These are phyloP conservation scores for Pleurotus tuoliensis DNA, from an alignment of 768 basidiomycete genomes.

Conservation along the genomic window DNA sequence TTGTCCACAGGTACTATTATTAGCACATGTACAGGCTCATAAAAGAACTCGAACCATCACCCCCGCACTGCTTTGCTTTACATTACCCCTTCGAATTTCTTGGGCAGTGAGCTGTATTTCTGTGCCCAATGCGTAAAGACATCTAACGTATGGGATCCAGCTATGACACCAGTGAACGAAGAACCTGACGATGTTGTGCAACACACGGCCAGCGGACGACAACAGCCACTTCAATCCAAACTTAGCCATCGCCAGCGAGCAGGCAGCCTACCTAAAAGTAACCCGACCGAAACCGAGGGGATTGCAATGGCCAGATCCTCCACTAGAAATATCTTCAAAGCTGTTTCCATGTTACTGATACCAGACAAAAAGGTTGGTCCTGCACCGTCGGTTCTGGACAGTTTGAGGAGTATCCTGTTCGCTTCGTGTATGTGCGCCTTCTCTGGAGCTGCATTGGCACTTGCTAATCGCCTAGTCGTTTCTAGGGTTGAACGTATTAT, in stretches of 20 bases:
- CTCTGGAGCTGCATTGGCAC: background rate
- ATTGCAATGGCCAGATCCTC: background rate
- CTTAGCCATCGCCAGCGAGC: background rate
- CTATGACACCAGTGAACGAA: background rate
- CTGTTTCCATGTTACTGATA: slow-evolving; percentile 24
- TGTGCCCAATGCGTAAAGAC: no score
- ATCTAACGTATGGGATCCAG: background rate
- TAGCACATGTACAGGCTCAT: no score
- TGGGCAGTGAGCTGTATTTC: no score
- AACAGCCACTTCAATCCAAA: background rate
- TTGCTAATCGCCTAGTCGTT: background rate
- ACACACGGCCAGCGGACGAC: background rate
- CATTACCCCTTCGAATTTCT: no score
- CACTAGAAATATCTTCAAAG: background rate
- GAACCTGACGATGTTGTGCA: background rate
- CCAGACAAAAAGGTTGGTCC: slow-evolving; percentile 37
- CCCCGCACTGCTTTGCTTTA: no score
- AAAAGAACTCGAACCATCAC: no score
- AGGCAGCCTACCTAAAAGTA: background rate
- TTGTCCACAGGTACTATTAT: no score
- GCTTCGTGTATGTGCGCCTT: slow-evolving; percentile 48
- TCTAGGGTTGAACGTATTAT: slow-evolving; percentile 66
- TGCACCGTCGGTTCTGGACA: slow-evolving; percentile 40
- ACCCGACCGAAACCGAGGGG: background rate
- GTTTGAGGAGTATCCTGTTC: slow-evolving; percentile 49